A percentile compares a stretch with the other conserved stretches of the same genome.
These are phyloP conservation scores for Lasiodiplodia sp. DNA, from an alignment of 2,329 filamentous ascomycete genomes.

Conservation along the genomic window DNA sequence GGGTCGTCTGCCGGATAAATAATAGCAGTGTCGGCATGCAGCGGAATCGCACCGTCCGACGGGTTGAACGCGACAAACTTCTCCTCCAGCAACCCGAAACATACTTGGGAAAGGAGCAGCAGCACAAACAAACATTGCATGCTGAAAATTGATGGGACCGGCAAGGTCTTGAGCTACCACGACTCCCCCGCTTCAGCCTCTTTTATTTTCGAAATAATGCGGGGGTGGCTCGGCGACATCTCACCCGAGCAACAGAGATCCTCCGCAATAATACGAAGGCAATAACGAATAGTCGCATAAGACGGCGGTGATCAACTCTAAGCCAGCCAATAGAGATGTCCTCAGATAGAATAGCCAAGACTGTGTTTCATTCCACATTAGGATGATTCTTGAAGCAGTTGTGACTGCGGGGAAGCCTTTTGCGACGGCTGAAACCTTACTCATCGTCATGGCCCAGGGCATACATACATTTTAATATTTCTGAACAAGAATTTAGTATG, in stretches of 20 bases:
- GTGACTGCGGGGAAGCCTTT: too few species aligned
- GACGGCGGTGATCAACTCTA: too few species aligned
- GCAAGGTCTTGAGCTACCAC: not conserved
- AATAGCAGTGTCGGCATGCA: slow-evolving; percentile 11
- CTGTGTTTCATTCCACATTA: too few species aligned
- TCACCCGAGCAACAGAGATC: not conserved
- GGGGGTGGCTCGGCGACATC: not conserved
- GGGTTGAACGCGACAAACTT: not conserved
- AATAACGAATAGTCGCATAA: too few species aligned
- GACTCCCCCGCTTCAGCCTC: not conserved
- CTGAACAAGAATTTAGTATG: too few species aligned
- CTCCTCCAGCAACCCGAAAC: not conserved
- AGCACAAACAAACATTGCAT: not conserved
- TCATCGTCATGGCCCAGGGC: too few species aligned
- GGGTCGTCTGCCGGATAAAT: slow-evolving; percentile 33
- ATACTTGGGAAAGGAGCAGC: not conserved
- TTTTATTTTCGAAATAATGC: not conserved
- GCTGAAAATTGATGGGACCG: not conserved
- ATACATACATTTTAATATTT: too few species aligned
- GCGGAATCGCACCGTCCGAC: not conserved
- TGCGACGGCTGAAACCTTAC: too few species aligned
- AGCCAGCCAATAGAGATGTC: too few species aligned
- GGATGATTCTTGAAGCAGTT: too few species aligned
- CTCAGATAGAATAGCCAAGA: too few species aligned
- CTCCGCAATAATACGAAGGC: too few species aligned